phyloP scores from a whole-genome alignment of 2,329 filamentous ascomycete species.

The Ceratocystis smalleyi region DNA sequence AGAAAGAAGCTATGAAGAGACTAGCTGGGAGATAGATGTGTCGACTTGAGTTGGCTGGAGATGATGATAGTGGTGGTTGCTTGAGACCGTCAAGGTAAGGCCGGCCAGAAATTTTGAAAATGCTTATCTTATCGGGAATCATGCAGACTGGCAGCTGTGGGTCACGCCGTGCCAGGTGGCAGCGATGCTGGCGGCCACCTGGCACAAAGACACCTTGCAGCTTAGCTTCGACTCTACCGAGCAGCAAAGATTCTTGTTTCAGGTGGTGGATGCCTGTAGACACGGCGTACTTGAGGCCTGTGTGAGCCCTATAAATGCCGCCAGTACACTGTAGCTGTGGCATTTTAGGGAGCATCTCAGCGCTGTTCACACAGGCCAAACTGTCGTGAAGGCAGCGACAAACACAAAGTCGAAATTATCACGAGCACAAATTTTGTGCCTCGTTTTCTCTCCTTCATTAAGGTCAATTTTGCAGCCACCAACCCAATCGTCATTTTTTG shows the following conservation, averaged over 20 bases:
- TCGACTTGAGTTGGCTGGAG: background rate
- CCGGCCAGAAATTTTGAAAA: slow-evolving; percentile 11
- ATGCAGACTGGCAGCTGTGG: background rate
- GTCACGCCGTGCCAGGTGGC: background rate
- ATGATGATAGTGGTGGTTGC: background rate
- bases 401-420: background rate
- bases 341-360: background rate
- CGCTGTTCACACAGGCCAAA: too few species aligned
- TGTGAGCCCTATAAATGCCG: too few species aligned
- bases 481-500: background rate
- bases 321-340: too few species aligned
- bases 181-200: background rate
- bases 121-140: slow-evolving; percentile 14
- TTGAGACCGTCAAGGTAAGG: background rate
- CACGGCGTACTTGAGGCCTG: too few species aligned
- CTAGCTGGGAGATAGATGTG: background rate
- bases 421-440: background rate
- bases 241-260: too few species aligned
- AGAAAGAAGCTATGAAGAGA: background rate
- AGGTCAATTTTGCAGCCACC: background rate
- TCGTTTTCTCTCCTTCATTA: background rate
- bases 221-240: background rate
- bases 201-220: background rate
- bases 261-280: too few species aligned
- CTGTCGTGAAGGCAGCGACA: background rate